Base-by-base conservation (phyloP, 1,284 basidiomycete species). In the Mycena citricolor region DNA sequence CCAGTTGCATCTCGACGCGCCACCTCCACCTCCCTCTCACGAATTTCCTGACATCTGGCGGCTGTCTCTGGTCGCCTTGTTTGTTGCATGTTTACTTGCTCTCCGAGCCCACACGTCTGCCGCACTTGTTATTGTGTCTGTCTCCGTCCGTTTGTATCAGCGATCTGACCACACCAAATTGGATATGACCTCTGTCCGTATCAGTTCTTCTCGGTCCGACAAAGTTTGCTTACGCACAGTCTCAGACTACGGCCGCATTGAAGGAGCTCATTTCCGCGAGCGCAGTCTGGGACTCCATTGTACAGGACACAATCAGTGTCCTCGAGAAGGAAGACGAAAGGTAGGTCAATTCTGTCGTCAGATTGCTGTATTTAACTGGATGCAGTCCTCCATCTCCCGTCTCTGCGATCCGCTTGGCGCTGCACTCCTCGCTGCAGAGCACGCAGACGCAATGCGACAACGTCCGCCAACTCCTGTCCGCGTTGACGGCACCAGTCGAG, bases 391-490 rank as follows among this genome's bases (percentile, higher is more conserved):
- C 71, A 4, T 73, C 76, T 1, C 71, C 81, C 1, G 71, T 74
- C 6, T 79, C 82, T 20, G 67, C 78, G 5, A 72, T 88, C 44
- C 81, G 83, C 36, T 67, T 85, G 8, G 73, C 86, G 8, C 72
- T 90, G 4, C 79, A 84, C 41, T 81, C 84, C 0, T 79, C 84
- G 8, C 69, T 89, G 12, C 71, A 83, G 57, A 83, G 79, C 8
- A 86, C 84, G 0, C 82, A 86, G 57, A 79, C 73, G 0, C 86
- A 90, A 61, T 86, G 81, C 55, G 87, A 90, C 58, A 84, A 85
- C 51, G 77, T 90, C 47, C 83, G 87, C 20, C 81, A 83, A 41
- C 73, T 90, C 2, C 73, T 90, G 33, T 74, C 81, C 3, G 86
- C 86, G 7, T 74, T 90, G 38, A 82, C 87, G 1, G 78, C 76